A percentile compares a stretch with the other conserved stretches of the same genome.
These are phyloP conservation scores for Mikania micrantha DNA, from an alignment of 129 eudicot species.

Conservation along the genomic window DNA sequence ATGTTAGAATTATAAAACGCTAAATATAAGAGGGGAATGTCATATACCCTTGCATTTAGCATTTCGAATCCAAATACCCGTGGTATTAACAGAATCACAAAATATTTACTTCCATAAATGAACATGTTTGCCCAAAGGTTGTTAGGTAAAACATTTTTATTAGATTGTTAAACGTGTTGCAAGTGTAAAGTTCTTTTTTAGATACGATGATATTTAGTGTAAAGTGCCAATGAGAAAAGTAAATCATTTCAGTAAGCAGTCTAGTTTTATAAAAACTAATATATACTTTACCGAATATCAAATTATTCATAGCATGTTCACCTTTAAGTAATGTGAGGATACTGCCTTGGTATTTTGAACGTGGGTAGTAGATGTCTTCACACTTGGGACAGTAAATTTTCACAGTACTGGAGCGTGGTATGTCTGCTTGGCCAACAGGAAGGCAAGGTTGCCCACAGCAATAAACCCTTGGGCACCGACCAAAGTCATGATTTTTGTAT, in stretches of 20 bases:
- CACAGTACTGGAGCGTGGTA: conserved; percentile 90
- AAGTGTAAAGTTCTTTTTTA: not conserved
- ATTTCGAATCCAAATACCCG: not conserved
- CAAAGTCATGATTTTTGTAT: conserved; percentile 85
- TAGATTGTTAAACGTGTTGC: too few relatives aligned
- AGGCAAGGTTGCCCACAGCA: conserved; percentile 97
- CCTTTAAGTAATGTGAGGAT: conserved; percentile 84
- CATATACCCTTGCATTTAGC: not conserved
- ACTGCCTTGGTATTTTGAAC: conserved; percentile 99
- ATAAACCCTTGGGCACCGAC: conserved; percentile 97
- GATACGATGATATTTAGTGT: not conserved
- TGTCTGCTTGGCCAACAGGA: conserved; percentile 95
- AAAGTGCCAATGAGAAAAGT: too few relatives aligned
- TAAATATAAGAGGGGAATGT: not conserved
- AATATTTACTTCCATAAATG: not conserved
- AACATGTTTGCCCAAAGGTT: not conserved
- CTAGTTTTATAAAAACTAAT: not conserved
- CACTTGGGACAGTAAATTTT: conserved; percentile 95
- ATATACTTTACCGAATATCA: not conserved
- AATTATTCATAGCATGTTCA: too few relatives aligned
- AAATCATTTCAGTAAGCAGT: too few relatives aligned
- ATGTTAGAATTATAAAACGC: not conserved
- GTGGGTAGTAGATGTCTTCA: conserved; percentile 91
- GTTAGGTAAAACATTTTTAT: too few relatives aligned
- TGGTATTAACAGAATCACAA: not conserved